Evolutionary conservation across 768 basidiomycete species (phyloP).

Genomic region (Imleria badia): DNA sequence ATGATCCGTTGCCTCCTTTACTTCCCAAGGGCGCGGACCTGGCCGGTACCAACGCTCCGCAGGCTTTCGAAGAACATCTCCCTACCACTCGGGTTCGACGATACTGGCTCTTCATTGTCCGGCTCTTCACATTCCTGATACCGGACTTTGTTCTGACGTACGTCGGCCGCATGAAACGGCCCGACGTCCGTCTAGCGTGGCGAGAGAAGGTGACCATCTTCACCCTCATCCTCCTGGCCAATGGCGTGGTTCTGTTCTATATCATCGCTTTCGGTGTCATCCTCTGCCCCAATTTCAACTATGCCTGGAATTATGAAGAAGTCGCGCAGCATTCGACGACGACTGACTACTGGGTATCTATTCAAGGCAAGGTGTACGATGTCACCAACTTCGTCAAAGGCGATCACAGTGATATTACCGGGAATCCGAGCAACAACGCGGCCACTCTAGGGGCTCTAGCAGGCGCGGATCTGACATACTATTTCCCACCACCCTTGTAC

Average conservation of each 20-base stretch:
- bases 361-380: constrained; percentile 62
- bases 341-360: constrained; percentile 62
- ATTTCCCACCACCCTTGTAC: constrained; percentile 61
- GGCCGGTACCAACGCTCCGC: constrained; percentile 43
- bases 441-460: constrained; percentile 52
- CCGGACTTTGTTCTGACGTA: constrained; percentile 49
- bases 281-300: constrained; percentile 61
- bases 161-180: constrained; percentile 65
- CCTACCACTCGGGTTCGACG: constrained; percentile 55
- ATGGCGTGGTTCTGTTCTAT: constrained; percentile 60
- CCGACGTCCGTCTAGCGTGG: constrained; percentile 68
- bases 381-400: constrained; percentile 57
- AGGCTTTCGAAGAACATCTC: constrained; percentile 51
- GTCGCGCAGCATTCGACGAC: constrained; percentile 49
- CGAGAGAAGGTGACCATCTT: constrained; percentile 69
- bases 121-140: constrained; percentile 54
- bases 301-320: constrained; percentile 54
- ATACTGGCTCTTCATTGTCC: constrained; percentile 59
- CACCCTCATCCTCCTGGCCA: constrained; percentile 52
- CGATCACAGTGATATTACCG: constrained; percentile 61
- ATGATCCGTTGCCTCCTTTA: constrained; percentile 30
- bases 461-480: constrained; percentile 60
- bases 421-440: constrained; percentile 48
- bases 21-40: constrained; percentile 39
- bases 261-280: constrained; percentile 62